Evolutionary conservation across 768 basidiomycete species (phyloP), one percentile per base, ranked within the genome.

Genomic region (Phaeotremella fagi): DNA sequence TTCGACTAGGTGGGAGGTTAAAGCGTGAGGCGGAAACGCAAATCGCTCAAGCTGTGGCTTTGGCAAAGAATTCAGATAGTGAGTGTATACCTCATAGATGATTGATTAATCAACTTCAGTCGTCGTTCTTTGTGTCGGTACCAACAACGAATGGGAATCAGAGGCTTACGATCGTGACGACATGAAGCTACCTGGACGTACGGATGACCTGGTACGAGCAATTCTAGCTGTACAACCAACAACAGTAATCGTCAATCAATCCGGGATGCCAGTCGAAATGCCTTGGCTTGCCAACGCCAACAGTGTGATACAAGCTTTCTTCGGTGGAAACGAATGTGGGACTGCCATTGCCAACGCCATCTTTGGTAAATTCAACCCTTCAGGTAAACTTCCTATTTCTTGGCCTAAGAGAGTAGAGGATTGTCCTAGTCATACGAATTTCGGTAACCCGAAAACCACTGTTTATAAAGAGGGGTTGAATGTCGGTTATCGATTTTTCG

Each of bases 91-190:
- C n/a, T n/a, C n/a, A n/a, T n/a, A n/a, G n/a, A n/a, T n/a, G n/a
- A n/a, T n/a, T n/a, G n/a, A n/a, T n/a, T n/a, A 16, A 23, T 44
- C 15, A 2, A n/a, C 4, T 51, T 23, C 31, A 66, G 62, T 78
- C 7, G 83, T 82, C 22, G 69, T 87, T 52, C 76, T 84, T 50
- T 76, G 85, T 54, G 81, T 62, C 31, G 64, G 85, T 3, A 76
- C 85, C 20, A 82, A 82, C 26, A 81, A 82, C 36, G 71, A 87
- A 72, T 86, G 86, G 82, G 85, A 87, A 74, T 82, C 81, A 55
- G 86, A 86, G 72, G 83, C 83, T 9, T 85, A 84, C 59, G 86
- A 87, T 60, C 75, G 85, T n/a, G 79, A 80, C n/a, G 79, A 81
- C 1, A 76, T 87, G 45, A 72, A 79, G n/a, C 55, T 73, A 1